Evolutionary conservation across 768 basidiomycete species (phyloP).

Genomic region (Russula sp.): DNA sequence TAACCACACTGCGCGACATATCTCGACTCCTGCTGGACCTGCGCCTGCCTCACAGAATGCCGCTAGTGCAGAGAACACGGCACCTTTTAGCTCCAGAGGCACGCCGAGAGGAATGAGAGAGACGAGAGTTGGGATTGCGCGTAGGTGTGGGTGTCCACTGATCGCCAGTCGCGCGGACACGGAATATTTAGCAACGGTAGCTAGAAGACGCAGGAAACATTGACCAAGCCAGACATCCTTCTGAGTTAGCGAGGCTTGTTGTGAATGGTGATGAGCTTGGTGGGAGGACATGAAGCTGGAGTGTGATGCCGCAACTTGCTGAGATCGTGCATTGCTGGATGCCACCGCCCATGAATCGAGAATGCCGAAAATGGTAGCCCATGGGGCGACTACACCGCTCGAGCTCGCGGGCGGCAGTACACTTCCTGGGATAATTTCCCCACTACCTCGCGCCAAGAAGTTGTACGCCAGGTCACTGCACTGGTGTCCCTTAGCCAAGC

Average conservation of each 20-base stretch:
- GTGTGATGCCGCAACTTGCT: constrained; percentile 28
- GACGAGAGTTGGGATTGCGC: constrained; percentile 73
- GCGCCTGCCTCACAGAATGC: constrained; percentile 82
- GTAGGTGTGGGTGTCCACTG: constrained; percentile 67
- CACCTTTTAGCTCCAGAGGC: constrained; percentile 88
- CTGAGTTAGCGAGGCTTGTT: constrained; percentile 42
- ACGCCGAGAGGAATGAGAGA: constrained; percentile 70
- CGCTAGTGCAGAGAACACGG: constrained; percentile 70
- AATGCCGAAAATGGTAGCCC: constrained; percentile 66
- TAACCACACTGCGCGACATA: constrained; percentile 77
- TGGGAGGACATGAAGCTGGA: constrained; percentile 26
- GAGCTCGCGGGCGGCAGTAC: constrained; percentile 37
- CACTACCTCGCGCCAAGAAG: constrained; percentile 73
- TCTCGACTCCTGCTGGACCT: constrained; percentile 62
- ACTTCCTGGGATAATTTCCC: constrained; percentile 58
- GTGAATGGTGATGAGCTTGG: constrained; percentile 37
- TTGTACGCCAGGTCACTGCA: constrained; percentile 86
- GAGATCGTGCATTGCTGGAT: constrained; percentile 40
- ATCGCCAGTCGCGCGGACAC: constrained; percentile 73
- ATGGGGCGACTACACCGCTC: constrained; percentile 58
- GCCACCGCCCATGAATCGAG: constrained; percentile 67
- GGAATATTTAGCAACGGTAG: constrained; percentile 68
- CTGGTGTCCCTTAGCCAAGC: constrained; percentile 75
- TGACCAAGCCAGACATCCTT: constrained; percentile 75
- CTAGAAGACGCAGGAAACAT: constrained; percentile 72